These are phyloP conservation scores for Alnus rubra DNA, from an alignment of 306 rosid species.

Conservation along the genomic window DNA sequence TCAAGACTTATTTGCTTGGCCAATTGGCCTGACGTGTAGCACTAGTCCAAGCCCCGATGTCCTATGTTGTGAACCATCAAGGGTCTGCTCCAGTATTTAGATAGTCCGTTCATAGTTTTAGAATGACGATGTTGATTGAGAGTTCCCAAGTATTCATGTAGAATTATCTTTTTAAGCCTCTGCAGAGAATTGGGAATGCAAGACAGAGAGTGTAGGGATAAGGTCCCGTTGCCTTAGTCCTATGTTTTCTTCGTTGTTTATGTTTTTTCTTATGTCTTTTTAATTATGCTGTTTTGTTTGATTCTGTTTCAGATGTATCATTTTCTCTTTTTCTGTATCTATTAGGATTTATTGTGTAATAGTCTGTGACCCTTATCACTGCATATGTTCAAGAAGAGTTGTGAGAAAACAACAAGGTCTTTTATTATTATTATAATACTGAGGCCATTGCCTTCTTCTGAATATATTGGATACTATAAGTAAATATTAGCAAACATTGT, in stretches of 20 bases:
- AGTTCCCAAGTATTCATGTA: too few relatives aligned
- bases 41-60: neutral
- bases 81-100: neutral
- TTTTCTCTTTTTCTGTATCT: neutral
- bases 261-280: neutral
- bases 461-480: too few relatives aligned
- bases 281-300: neutral
- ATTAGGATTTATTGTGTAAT: neutral
- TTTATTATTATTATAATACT: too few relatives aligned
- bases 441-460: too few relatives aligned
- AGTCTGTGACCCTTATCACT: neutral
- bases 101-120: neutral
- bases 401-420: too few relatives aligned
- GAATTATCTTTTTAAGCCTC: too few relatives aligned
- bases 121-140: too few relatives aligned
- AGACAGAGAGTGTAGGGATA: neutral
- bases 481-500: too few relatives aligned
- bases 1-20: neutral
- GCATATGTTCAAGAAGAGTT: neutral
- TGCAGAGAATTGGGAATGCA: too few relatives aligned
- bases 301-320: neutral
- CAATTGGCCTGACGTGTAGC: neutral
- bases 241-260: neutral
- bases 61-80: neutral
- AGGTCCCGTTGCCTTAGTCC: neutral